A percentile compares a stretch with the other conserved stretches of the same genome.
Evolutionary conservation across 345 rosid genomes (phyloP).

Genomic region (Populus deltoides): DNA sequence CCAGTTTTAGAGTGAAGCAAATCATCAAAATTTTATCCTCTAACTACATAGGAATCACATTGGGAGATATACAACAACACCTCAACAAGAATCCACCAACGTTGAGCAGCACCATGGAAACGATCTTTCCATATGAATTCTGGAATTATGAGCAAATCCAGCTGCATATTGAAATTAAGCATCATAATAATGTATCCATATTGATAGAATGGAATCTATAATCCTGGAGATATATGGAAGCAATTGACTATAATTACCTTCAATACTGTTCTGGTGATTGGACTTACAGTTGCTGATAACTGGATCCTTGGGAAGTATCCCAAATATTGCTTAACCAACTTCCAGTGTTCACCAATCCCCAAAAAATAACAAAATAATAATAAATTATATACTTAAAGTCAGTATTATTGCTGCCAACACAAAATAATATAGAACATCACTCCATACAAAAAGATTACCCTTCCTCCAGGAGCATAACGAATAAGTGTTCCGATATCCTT

Average conservation of each 20-base stretch:
- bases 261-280: conserved; percentile 96
- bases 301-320: conserved; percentile 83
- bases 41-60: conserved; percentile 2
- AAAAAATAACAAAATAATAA: conserved; percentile 3
- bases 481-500: conserved; percentile 88
- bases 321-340: conserved; percentile 87
- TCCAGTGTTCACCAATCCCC: conserved; percentile 8
- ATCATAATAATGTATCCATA: not conserved
- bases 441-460: conserved; percentile 37
- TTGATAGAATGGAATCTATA: not conserved
- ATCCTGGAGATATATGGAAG: not conserved
- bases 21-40: not conserved
- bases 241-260: conserved; percentile 48
- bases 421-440: not conserved
- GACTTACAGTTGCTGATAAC: conserved; percentile 82
- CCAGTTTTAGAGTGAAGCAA: not conserved
- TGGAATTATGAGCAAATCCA: conserved; percentile 81
- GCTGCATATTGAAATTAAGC: conserved; percentile 40
- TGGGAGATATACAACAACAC: conserved; percentile 33
- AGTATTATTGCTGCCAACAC: not conserved
- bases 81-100: conserved; percentile 99
- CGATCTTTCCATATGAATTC: conserved; percentile 92
- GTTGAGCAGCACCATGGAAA: conserved; percentile 80
- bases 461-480: conserved; percentile 91
- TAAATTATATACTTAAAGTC: conserved; percentile 7